Conservation (phyloP, 805 yeast species). For the Myxozyma monticola region DNA sequence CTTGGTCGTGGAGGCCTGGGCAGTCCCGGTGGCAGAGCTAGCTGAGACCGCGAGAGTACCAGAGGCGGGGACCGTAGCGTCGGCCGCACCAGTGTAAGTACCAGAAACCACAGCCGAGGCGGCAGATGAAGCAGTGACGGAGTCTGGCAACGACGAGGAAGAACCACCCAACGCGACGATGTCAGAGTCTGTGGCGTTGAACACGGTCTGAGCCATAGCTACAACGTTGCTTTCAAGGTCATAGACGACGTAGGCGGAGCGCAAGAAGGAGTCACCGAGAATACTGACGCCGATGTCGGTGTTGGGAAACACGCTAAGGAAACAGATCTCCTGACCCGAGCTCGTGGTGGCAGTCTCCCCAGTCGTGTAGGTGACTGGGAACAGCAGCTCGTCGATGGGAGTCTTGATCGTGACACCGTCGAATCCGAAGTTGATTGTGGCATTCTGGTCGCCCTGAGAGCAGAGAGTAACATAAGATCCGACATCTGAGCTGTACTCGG, state of each 20-base stretch:
- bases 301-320: constrained; percentile 36
- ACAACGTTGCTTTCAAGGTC: constrained; percentile 58
- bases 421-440: constrained; percentile 48
- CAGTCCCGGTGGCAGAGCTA: background rate
- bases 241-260: constrained; percentile 55
- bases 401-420: constrained; percentile 52
- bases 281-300: constrained; percentile 35
- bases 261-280: constrained; percentile 56
- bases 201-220: constrained; percentile 53
- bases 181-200: constrained; percentile 32
- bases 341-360: constrained; percentile 20
- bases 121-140: background rate
- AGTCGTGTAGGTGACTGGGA: constrained; percentile 15
- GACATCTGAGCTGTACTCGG: constrained; percentile 38
- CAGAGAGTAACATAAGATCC: constrained; percentile 49
- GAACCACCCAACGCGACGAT: constrained; percentile 21
- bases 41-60: background rate
- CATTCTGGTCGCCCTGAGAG: constrained; percentile 30
- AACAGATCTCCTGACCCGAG: constrained; percentile 32
- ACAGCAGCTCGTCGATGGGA: constrained; percentile 40
- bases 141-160: constrained; percentile 3
- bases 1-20: background rate
- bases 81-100: background rate
- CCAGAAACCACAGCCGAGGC: background rate
- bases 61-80: background rate